These are phyloP conservation scores for Agaricus blazei DNA, from an alignment of 768 basidiomycete genomes.

Conservation along the genomic window DNA sequence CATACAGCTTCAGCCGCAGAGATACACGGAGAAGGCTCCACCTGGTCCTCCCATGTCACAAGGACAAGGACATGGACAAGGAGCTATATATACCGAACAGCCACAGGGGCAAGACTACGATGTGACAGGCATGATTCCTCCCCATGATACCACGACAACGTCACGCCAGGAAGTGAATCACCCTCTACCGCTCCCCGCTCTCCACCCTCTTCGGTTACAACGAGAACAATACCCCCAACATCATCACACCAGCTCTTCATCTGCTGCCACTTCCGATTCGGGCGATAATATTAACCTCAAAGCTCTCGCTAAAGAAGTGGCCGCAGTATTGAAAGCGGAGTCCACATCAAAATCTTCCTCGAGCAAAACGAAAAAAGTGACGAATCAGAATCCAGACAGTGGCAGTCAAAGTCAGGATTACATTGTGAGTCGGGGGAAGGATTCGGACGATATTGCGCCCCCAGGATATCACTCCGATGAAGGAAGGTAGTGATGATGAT, in stretches of 20 bases:
- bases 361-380: neutral
- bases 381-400: neutral
- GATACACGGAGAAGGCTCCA: neutral
- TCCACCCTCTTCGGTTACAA: no score
- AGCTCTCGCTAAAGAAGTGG: conserved; percentile 16
- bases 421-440: neutral
- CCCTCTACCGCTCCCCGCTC: no score
- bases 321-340: conserved; percentile 8
- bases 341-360: no score
- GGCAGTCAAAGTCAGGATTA: neutral
- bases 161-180: neutral
- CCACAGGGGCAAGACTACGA: neutral
- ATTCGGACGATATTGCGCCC: neutral
- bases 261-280: neutral
- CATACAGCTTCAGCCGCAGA: neutral
- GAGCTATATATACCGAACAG: neutral
- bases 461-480: conserved; percentile 1
- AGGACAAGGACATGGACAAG: neutral
- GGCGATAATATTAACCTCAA: conserved; percentile 11
- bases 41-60: neutral
- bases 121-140: neutral
- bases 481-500: neutral
- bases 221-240: neutral
- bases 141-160: neutral
- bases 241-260: neutral